Evolutionary conservation across 805 yeast genomes (phyloP).

Genomic region (Metschnikowia lochheadii): DNA sequence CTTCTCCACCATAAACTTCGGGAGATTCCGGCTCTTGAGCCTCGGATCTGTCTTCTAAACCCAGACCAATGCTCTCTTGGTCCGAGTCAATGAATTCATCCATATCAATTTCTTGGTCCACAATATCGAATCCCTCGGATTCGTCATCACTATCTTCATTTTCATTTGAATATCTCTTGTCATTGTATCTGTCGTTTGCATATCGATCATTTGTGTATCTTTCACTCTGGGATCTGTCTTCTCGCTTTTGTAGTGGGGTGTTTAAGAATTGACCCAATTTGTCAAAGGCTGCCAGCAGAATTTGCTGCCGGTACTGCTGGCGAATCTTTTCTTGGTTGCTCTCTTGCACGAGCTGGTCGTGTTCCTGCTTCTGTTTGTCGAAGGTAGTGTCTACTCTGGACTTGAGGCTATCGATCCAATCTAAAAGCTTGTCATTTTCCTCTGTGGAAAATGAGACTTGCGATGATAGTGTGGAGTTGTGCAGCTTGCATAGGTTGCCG

Average conservation of each 20-base stretch:
- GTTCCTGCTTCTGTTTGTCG: conserved; percentile 11
- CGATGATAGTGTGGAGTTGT: background rate
- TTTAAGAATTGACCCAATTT: conserved; percentile 17
- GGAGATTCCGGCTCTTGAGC: background rate
- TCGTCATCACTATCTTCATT: background rate
- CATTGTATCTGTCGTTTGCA: background rate
- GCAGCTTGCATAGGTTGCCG: background rate
- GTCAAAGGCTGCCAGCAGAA: conserved; percentile 26
- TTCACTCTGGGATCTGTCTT: background rate
- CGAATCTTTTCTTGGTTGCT: conserved; percentile 18
- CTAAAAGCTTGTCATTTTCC: conserved; percentile 10
- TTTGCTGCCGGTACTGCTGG: conserved; percentile 17
- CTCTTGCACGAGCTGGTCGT: conserved; percentile 9
- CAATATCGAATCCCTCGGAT: background rate
- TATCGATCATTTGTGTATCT: too few species aligned
- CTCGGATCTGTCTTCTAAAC: background rate
- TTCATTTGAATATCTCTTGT: background rate
- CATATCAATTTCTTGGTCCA: background rate
- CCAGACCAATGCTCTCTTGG: background rate
- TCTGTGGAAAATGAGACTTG: conserved; percentile 3
- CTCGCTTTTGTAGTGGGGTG: background rate
- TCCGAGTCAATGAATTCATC: background rate
- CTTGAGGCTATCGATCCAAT: conserved; percentile 17
- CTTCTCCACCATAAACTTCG: background rate
- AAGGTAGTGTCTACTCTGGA: conserved; percentile 11